These are phyloP conservation scores for Podospora sp. DNA, from an alignment of 495 filamentous ascomycete genomes.

Conservation along the genomic window DNA sequence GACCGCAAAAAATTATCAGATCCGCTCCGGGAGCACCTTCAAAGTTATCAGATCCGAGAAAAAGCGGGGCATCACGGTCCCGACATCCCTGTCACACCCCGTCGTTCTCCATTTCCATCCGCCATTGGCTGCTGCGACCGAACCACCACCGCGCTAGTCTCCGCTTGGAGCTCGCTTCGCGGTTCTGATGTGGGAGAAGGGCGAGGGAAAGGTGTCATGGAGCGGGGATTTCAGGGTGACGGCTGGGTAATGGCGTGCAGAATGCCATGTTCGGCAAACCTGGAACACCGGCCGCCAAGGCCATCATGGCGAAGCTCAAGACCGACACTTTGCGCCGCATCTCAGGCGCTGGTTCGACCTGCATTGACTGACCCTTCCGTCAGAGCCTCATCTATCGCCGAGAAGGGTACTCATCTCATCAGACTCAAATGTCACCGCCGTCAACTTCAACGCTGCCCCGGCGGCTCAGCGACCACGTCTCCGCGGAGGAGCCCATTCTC, in stretches of 20 bases:
- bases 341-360: neutral
- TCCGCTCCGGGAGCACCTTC: constrained; percentile 40
- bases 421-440: constrained; percentile 1
- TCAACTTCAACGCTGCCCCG: constrained; percentile 24
- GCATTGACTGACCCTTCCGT: neutral
- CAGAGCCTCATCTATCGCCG: neutral
- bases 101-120: neutral
- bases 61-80: constrained; percentile 29
- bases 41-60: constrained; percentile 57
- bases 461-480: constrained; percentile 29
- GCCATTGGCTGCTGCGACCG: constrained; percentile 26
- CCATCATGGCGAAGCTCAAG: too few species aligned
- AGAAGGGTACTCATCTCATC: neutral
- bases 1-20: constrained; percentile 43
- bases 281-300: too few species aligned
- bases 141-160: neutral
- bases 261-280: too few species aligned
- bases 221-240: too few species aligned
- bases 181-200: neutral
- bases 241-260: too few species aligned
- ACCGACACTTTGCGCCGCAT: too few species aligned
- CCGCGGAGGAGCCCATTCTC: constrained; percentile 43
- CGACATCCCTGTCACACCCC: constrained; percentile 7
- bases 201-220: too few species aligned
- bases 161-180: constrained; percentile 8